phyloP scores from a whole-genome alignment of 1,284 basidiomycete genomes.

The Tetrapyrgos nigripes region DNA sequence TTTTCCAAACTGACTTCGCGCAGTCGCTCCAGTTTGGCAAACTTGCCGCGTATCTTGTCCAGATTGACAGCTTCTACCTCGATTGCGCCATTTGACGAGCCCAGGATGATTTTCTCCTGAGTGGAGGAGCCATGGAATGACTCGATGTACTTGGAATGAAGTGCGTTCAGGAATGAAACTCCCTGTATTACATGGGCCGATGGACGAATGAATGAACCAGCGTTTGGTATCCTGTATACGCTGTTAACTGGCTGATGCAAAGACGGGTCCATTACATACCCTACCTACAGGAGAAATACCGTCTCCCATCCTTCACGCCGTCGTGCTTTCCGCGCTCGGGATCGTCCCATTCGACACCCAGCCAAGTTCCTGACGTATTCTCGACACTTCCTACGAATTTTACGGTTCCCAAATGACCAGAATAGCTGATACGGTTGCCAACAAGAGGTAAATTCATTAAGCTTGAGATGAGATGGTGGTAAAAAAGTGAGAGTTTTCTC shows the following conservation, averaged over 20 bases:
- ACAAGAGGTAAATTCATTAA: conserved; percentile 36
- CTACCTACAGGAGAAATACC: conserved; percentile 85
- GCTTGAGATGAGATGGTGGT: conserved; percentile 17
- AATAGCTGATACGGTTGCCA: conserved; percentile 59
- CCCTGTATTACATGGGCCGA: conserved; percentile 65
- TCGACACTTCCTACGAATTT: conserved; percentile 74
- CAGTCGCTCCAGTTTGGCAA: conserved; percentile 72
- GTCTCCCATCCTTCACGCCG: conserved; percentile 78
- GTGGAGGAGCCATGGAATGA: conserved; percentile 53
- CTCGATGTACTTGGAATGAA: conserved; percentile 81
- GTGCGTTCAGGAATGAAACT: conserved; percentile 75
- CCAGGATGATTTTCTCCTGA: conserved; percentile 72
- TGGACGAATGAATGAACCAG: conserved; percentile 81
- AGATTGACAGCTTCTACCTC: conserved; percentile 88
- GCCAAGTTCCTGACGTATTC: conserved; percentile 77
- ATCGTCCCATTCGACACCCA: conserved; percentile 97
- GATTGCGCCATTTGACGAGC: conserved; percentile 84
- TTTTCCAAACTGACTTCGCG: conserved; percentile 82
- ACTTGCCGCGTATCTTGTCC: conserved; percentile 76
- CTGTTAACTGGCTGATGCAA: conserved; percentile 10
- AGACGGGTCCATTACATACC: conserved; percentile 26
- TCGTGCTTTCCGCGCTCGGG: conserved; percentile 85
- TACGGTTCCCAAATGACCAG: conserved; percentile 69
- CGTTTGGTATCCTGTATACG: conserved; percentile 49
- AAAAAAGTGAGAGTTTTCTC: background rate